Evolutionary conservation across 371 early-diverging fungal species (phyloP).

Genomic region (Lichtheimia corymbifera): DNA sequence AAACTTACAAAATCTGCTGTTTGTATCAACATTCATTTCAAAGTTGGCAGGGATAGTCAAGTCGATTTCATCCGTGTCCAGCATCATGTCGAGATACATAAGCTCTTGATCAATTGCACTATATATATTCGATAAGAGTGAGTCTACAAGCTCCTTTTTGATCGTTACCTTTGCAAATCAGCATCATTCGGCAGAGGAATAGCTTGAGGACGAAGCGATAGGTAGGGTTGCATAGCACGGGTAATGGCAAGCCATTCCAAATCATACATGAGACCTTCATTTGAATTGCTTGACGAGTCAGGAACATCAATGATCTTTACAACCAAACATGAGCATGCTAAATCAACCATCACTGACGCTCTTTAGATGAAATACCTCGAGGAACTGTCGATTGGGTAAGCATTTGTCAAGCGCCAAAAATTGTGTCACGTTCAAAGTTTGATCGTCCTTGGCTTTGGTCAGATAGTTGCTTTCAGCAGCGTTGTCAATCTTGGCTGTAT

Average conservation of each 20-base stretch:
- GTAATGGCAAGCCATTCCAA: slow-evolving; percentile 87
- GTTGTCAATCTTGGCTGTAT: slow-evolving; percentile 70
- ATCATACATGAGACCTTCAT: slow-evolving; percentile 64
- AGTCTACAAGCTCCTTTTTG: neutral
- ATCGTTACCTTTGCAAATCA: slow-evolving; percentile 40
- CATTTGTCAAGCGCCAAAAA: slow-evolving; percentile 77
- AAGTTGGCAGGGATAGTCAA: slow-evolving; percentile 70
- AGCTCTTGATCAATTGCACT: slow-evolving; percentile 31
- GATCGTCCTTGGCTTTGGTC: slow-evolving; percentile 65
- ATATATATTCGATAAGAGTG: neutral
- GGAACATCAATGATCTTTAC: slow-evolving; percentile 55
- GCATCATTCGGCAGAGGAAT: slow-evolving; percentile 46
- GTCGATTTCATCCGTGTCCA: slow-evolving; percentile 37
- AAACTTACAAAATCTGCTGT: slow-evolving; percentile 1
- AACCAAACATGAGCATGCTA: slow-evolving; percentile 32
- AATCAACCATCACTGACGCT: neutral
- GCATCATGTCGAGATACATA: slow-evolving; percentile 17
- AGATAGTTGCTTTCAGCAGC: slow-evolving; percentile 3
- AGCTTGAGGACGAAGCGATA: slow-evolving; percentile 40
- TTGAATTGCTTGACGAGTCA: slow-evolving; percentile 14
- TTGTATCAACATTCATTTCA: slow-evolving; percentile 30
- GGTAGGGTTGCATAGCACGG: slow-evolving; percentile 57
- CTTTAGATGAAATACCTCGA: slow-evolving; percentile 49
- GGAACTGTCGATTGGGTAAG: slow-evolving; percentile 55
- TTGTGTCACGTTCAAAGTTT: slow-evolving; percentile 29